A percentile compares a stretch with the other conserved stretches of the same genome.
phyloP scores from a whole-genome alignment of 2,329 filamentous ascomycete genomes.

The Fonsecaea erecta region DNA sequence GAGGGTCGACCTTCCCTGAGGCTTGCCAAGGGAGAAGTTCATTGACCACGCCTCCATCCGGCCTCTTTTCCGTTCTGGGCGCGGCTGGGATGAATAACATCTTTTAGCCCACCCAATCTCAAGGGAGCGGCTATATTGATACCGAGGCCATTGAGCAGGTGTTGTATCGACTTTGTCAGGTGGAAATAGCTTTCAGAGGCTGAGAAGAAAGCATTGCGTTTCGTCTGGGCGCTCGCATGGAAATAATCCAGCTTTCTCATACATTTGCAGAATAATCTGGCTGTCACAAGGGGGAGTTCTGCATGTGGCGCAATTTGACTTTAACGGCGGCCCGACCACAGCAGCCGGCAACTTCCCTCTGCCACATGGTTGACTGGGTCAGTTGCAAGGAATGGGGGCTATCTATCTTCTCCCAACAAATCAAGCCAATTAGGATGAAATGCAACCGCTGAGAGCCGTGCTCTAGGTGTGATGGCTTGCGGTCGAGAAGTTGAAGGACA shows the following conservation, averaged over 20 bases:
- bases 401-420: neutral
- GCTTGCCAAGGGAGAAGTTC: constrained; percentile 22
- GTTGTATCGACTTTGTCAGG: neutral
- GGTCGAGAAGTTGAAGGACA: neutral
- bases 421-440: constrained; percentile 17
- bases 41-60: neutral
- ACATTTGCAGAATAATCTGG: neutral
- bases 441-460: constrained; percentile 6
- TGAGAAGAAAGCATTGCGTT: neutral
- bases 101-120: neutral
- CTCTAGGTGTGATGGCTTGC: constrained; percentile 5
- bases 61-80: neutral
- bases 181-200: neutral
- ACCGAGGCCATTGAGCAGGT: neutral
- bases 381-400: constrained; percentile 13
- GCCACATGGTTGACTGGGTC: constrained; percentile 26
- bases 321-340: constrained; percentile 9
- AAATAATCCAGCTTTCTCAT: neutral
- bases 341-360: constrained; percentile 8
- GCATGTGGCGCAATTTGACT: constrained; percentile 5
- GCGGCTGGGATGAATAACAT: neutral
- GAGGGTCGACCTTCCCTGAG: neutral
- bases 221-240: neutral
- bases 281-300: neutral
- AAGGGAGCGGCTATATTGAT: neutral